Evolutionary conservation across 345 rosid genomes (phyloP), one percentile per base, ranked within the genome.

Genomic region (Theobroma cacao): DNA sequence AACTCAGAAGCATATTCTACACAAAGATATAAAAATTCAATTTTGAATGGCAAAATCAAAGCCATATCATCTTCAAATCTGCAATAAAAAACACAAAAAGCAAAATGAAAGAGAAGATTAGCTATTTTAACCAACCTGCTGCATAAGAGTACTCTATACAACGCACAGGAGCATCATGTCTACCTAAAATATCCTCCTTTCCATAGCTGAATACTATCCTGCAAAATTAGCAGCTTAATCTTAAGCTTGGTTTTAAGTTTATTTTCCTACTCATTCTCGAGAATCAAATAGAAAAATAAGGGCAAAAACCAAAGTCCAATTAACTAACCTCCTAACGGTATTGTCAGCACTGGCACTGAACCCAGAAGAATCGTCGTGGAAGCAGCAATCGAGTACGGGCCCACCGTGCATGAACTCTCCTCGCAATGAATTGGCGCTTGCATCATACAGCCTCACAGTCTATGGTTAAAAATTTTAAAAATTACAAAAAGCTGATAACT

Each of bases 371-470:
- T 95, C 99, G 31, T 95, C 99, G 64, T 95, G 98, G 85, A 95
- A 93, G 84, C 99, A 95, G 84, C 99, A 95, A 71, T 95, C 99
- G 8, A 95, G 96, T 14, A 95, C 97, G 5, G 99, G 84, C 0
- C 98, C 99, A 6, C 97, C 97, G 82, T 93, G 98, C 84, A 87
- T 83, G 84, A 95, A 95, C 86, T 92, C 97, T n/a, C 99, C 99
- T 64, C 90, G 86, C 82, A 95, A 83, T 20, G 81, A 83, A 80
- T 93, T 84, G 50, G 93, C 86, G 52, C 87, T 90, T 30, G 97
- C 98, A 59, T 95, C 98, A 77, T 92, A 95, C 83, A 95, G 75
- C 77, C 93, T 87, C 50, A 93, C 95, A 65, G 85, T 89, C 98
- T 95, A 71, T 52, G 18, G 65, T 20, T 50, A 31, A 43, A 10